phyloP scores from a whole-genome alignment of 164 flowering plant species.

The Stephania japonica region DNA sequence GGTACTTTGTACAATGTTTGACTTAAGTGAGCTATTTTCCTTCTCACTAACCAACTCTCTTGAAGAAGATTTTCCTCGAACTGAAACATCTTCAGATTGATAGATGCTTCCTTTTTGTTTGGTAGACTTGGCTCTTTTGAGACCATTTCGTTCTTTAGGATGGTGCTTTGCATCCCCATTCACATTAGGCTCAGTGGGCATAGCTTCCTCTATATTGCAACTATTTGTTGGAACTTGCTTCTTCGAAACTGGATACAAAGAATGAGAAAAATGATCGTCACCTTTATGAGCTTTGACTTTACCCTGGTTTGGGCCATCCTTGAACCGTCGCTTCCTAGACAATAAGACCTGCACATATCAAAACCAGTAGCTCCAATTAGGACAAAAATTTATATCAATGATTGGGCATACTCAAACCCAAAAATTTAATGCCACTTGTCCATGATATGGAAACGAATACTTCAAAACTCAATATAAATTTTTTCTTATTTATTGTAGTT shows the following conservation, averaged over 20 bases:
- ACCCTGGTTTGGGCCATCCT: conserved; percentile 7
- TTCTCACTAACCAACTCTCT: conserved; percentile 45
- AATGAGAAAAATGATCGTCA: conserved; percentile 13
- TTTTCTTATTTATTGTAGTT: no score
- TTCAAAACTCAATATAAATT: no score
- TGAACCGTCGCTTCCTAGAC: conserved; percentile 10
- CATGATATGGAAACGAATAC: no score
- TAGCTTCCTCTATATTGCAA: conserved; percentile 13
- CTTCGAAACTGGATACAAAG: conserved; percentile 12
- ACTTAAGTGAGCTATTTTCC: conserved; percentile 43
- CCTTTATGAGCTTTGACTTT: conserved; percentile 19
- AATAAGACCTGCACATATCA: conserved; percentile 18
- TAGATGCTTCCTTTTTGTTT: conserved; percentile 3
- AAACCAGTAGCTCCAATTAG: neutral
- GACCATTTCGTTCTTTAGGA: conserved; percentile 11
- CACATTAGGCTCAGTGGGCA: conserved; percentile 14
- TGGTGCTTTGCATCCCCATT: conserved; percentile 12
- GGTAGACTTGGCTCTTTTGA: conserved; percentile 20
- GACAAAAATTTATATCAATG: no score
- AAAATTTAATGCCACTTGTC: no score
- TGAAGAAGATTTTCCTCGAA: conserved; percentile 63
- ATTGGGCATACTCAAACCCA: no score
- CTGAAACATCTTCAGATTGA: conserved; percentile 34
- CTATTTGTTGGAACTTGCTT: conserved; percentile 20
- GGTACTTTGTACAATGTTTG: conserved; percentile 39